Percentiles rank a stretch among this genome's conserved stretches.
Evolutionary conservation across 2,329 filamentous ascomycete species (phyloP).

Genomic region (Ophiobolus disseminans): DNA sequence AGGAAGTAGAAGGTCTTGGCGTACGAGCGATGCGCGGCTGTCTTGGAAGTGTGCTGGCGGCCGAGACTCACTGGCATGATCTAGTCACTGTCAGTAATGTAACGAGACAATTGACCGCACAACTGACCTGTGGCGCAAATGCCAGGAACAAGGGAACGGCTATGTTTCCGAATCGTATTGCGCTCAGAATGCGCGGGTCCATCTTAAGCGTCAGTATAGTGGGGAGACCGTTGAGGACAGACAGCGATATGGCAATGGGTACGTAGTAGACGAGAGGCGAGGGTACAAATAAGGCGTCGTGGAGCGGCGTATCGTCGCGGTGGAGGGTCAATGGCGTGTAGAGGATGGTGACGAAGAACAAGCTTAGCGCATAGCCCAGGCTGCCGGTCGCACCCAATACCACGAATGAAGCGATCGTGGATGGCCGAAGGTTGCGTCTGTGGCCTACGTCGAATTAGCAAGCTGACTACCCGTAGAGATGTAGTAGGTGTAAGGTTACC

Average conservation of each 20-base stretch:
- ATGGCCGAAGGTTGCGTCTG: slow-evolving; percentile 62
- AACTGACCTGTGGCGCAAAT: slow-evolving; percentile 40
- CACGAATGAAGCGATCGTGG: slow-evolving; percentile 61
- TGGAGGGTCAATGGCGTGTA: slow-evolving; percentile 61
- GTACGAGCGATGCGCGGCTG: slow-evolving; percentile 52
- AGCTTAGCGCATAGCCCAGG: slow-evolving; percentile 67
- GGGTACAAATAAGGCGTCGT: slow-evolving; percentile 45
- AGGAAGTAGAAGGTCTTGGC: slow-evolving; percentile 58
- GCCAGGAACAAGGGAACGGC: slow-evolving; percentile 45
- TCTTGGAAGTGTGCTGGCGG: slow-evolving; percentile 51
- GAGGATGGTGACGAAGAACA: slow-evolving; percentile 67
- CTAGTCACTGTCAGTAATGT: slow-evolving; percentile 24
- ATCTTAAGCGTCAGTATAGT: slow-evolving; percentile 28
- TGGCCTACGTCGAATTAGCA: slow-evolving; percentile 46
- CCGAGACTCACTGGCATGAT: slow-evolving; percentile 60
- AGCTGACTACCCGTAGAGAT: not conserved
- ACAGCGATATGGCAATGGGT: slow-evolving; percentile 57
- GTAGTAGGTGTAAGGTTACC: slow-evolving; percentile 47
- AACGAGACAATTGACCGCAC: not conserved
- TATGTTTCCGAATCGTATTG: slow-evolving; percentile 27
- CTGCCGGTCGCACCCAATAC: slow-evolving; percentile 66
- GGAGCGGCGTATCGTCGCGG: slow-evolving; percentile 35
- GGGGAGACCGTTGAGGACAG: slow-evolving; percentile 51
- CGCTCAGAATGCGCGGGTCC: slow-evolving; percentile 31
- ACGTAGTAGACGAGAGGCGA: slow-evolving; percentile 43